phyloP scores from a whole-genome alignment of 306 rosid genomes.

The Vigna radiata region DNA sequence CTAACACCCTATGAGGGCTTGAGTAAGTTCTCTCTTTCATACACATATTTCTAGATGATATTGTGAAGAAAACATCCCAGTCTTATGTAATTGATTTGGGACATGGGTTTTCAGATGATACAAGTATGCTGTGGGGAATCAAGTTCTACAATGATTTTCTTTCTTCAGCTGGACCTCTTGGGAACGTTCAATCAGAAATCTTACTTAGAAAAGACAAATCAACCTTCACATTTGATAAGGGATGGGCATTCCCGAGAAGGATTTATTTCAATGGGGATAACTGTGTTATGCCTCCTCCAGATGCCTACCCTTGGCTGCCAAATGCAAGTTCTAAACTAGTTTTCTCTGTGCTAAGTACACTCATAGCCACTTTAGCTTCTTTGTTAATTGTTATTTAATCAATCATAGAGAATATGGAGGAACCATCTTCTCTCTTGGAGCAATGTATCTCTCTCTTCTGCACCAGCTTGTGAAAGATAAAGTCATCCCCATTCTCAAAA shows the following conservation, averaged over 20 bases:
- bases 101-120: constrained; percentile 79
- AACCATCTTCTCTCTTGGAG: constrained; percentile 10
- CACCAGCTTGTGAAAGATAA: constrained; percentile 18
- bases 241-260: constrained; percentile 99
- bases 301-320: constrained; percentile 95
- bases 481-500: constrained; percentile 9
- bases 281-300: constrained; percentile 89
- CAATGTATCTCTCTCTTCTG: constrained; percentile 21
- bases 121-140: constrained; percentile 93
- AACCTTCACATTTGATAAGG: constrained; percentile 91
- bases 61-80: constrained; percentile 19
- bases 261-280: constrained; percentile 85
- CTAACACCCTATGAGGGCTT: constrained; percentile 88
- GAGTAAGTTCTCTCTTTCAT: constrained; percentile 67
- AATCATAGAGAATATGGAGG: constrained; percentile 48
- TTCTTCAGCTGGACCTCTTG: constrained; percentile 74
- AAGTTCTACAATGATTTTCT: constrained; percentile 93
- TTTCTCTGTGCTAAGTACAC: constrained; percentile 50
- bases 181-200: constrained; percentile 95
- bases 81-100: constrained; percentile 24
- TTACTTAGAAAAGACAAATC: constrained; percentile 81
- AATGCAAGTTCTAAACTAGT: constrained; percentile 61
- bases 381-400: constrained; percentile 53
- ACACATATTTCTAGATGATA: constrained; percentile 8
- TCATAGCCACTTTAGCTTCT: constrained; percentile 56